Evolutionary conservation across 352 stramenopile species (phyloP).

Genomic region (Phytophthora macrochlamydospora): DNA sequence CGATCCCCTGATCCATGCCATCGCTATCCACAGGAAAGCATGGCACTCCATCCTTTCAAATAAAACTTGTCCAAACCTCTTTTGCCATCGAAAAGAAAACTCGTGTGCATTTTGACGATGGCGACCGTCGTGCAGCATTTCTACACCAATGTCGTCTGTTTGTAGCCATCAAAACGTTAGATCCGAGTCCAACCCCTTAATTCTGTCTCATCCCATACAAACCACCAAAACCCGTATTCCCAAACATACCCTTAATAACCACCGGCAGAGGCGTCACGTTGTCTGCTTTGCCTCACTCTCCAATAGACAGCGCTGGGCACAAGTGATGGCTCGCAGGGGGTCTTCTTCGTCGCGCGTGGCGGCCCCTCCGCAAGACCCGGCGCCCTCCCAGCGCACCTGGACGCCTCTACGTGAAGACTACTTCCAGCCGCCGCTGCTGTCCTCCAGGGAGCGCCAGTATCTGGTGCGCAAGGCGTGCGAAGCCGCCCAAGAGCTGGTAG

Average conservation of each 20-base stretch:
- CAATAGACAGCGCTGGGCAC: conserved; percentile 14
- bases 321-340: conserved; percentile 21
- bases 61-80: too few relatives aligned
- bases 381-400: conserved; percentile 41
- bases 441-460: conserved; percentile 67
- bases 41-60: too few relatives aligned
- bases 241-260: not conserved
- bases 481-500: conserved; percentile 77
- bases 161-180: not conserved
- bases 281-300: conserved; percentile 19
- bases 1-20: too few relatives aligned
- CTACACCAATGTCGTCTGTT: not conserved
- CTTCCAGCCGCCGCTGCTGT: conserved; percentile 75
- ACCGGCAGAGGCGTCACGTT: not conserved
- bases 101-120: not conserved
- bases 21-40: too few relatives aligned
- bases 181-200: not conserved
- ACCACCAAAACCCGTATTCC: not conserved
- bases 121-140: not conserved
- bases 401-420: conserved; percentile 78
- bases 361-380: not conserved
- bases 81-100: too few relatives aligned
- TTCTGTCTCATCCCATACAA: not conserved
- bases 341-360: conserved; percentile 29
- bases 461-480: conserved; percentile 85